phyloP scores from a whole-genome alignment of 768 basidiomycete species.

The Boletus pseudopeckii region DNA sequence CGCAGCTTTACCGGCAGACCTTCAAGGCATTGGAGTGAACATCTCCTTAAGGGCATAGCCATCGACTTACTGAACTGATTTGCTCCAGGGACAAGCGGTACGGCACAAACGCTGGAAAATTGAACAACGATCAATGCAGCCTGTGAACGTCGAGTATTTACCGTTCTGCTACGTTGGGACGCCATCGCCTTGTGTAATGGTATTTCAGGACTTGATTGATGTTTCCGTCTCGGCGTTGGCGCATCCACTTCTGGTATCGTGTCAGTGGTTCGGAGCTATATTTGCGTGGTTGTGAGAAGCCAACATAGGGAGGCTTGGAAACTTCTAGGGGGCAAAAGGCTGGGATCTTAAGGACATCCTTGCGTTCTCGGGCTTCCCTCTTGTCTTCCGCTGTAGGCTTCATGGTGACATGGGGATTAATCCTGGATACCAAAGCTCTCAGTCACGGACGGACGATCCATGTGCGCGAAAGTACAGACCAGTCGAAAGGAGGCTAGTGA shows the following conservation, averaged over 20 bases:
- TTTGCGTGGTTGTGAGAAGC: conserved; percentile 42
- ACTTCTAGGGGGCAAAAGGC: conserved; percentile 39
- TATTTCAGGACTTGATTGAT: conserved; percentile 38
- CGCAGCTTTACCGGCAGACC: conserved; percentile 43
- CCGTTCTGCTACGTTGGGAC: conserved; percentile 47
- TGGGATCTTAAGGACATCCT: conserved; percentile 38
- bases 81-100: conserved; percentile 51
- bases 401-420: conserved; percentile 50
- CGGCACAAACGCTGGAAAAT: conserved; percentile 43
- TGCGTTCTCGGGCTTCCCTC: conserved; percentile 35
- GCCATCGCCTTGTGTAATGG: conserved; percentile 54
- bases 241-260: conserved; percentile 41
- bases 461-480: conserved; percentile 36
- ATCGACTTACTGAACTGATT: conserved; percentile 46
- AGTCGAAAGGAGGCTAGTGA: conserved; percentile 63
- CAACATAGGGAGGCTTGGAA: conserved; percentile 32
- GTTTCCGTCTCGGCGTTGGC: conserved; percentile 21
- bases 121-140: neutral
- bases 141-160: conserved; percentile 25
- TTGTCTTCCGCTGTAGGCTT: conserved; percentile 34
- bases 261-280: conserved; percentile 45
- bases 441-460: neutral
- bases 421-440: conserved; percentile 36
- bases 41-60: neutral
- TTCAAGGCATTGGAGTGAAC: conserved; percentile 15